Evolutionary conservation across 2,329 filamentous ascomycete genomes (phyloP).

Genomic region (Trichoderma semiorbis): DNA sequence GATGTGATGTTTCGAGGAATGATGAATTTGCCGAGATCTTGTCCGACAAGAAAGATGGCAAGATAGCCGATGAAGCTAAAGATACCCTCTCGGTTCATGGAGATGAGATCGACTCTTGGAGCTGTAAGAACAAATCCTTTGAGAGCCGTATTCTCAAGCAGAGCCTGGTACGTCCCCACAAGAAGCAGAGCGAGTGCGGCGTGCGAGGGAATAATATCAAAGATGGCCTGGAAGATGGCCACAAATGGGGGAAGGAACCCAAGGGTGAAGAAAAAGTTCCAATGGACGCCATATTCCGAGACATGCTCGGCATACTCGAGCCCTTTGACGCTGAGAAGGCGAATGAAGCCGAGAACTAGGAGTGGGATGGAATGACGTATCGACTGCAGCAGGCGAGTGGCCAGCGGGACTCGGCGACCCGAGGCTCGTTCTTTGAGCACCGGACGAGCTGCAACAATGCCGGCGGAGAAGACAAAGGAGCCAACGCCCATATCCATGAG

Average conservation of each 20-base stretch:
- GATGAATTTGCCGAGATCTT: conserved; percentile 75
- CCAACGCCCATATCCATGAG: conserved; percentile 97
- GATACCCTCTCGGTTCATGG: conserved; percentile 91
- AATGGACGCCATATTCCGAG: conserved; percentile 95
- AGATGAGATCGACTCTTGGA: conserved; percentile 73
- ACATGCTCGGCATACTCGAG: conserved; percentile 96
- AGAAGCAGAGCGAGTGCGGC: conserved; percentile 70
- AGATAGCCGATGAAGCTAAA: conserved; percentile 93
- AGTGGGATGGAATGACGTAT: conserved; percentile 80
- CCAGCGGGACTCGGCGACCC: conserved; percentile 47
- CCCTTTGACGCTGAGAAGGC: conserved; percentile 86
- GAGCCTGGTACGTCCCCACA: conserved; percentile 66
- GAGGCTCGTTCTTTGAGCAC: conserved; percentile 66
- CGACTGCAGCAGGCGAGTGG: conserved; percentile 60
- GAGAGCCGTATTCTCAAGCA: conserved; percentile 72
- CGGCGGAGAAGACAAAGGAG: conserved; percentile 93
- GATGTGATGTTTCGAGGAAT: conserved; percentile 58
- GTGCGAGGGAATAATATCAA: conserved; percentile 71
- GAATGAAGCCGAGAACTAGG: conserved; percentile 72
- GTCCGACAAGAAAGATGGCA: conserved; percentile 88
- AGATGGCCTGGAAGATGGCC: conserved; percentile 72
- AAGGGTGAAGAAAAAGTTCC: conserved; percentile 99
- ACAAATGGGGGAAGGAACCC: conserved; percentile 85
- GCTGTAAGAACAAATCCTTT: conserved; percentile 81
- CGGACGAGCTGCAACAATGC: conserved; percentile 82